phyloP scores from a whole-genome alignment of 2,329 filamentous ascomycete species.

The Pseudocercospora fijiensis region DNA sequence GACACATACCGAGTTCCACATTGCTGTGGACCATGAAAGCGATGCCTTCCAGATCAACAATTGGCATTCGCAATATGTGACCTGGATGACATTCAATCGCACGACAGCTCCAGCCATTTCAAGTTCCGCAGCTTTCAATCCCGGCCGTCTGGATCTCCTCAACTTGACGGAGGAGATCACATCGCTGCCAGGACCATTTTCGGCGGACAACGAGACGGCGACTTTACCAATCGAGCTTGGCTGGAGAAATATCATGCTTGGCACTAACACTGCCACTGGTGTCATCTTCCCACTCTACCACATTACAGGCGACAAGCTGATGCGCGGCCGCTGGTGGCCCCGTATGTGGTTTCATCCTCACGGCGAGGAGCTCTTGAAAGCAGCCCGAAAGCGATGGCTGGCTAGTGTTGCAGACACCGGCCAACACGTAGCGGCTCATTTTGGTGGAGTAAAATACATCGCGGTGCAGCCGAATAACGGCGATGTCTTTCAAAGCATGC shows the following conservation, averaged over 20 bases:
- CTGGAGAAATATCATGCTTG: conserved; percentile 20
- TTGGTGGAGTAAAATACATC: conserved; percentile 4
- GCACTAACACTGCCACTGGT: conserved; percentile 19
- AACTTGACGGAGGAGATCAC: conserved; percentile 14
- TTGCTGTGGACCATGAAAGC: conserved; percentile 22
- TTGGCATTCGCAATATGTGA: conserved; percentile 19
- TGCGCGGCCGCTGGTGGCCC: conserved; percentile 13
- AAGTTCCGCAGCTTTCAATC: background rate
- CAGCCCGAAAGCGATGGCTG: conserved; percentile 1
- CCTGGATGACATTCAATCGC: conserved; percentile 24
- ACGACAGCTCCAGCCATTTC: background rate
- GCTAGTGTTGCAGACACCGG: background rate
- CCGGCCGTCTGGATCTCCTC: conserved; percentile 19
- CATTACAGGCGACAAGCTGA: conserved; percentile 14
- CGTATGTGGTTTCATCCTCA: conserved; percentile 16
- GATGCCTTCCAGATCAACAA: conserved; percentile 22
- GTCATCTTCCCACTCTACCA: conserved; percentile 20
- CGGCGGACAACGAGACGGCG: background rate
- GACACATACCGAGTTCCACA: conserved; percentile 18
- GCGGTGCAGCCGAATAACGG: conserved; percentile 8
- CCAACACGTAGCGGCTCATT: background rate
- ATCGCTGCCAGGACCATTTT: conserved; percentile 9
- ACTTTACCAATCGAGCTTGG: conserved; percentile 7
- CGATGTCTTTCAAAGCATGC: conserved; percentile 12
- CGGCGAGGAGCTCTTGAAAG: conserved; percentile 7